phyloP scores from a whole-genome alignment of 345 rosid genomes.

The Lenwebbia sp. region DNA sequence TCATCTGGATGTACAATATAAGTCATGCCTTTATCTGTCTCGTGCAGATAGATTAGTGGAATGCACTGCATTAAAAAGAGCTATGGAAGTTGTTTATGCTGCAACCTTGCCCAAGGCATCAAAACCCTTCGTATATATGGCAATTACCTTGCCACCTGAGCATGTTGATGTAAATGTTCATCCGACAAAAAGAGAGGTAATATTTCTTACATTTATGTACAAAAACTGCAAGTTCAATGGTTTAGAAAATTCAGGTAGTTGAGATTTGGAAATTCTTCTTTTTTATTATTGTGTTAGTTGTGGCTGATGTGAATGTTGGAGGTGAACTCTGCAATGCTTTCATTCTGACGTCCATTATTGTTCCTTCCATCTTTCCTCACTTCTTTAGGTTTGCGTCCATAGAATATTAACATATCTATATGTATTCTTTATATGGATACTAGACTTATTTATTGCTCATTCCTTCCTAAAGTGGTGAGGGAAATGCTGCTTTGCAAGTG shows the following conservation, averaged over 20 bases:
- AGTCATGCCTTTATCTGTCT: neutral
- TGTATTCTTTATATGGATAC: neutral
- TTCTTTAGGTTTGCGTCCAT: neutral
- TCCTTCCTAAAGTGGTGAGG: neutral
- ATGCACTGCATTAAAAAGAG: constrained; percentile 83
- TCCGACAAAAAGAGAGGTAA: constrained; percentile 93
- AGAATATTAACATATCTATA: neutral
- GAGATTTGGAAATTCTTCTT: neutral
- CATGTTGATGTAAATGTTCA: constrained; percentile 97
- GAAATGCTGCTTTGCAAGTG: neutral
- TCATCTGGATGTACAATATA: neutral
- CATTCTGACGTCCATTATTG: neutral
- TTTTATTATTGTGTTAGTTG: neutral
- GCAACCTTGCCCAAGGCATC: constrained; percentile 94
- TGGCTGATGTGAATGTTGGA: neutral
- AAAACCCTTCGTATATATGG: constrained; percentile 85
- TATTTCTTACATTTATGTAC: neutral
- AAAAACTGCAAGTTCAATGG: neutral
- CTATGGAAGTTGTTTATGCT: constrained; percentile 85
- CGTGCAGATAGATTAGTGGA: constrained; percentile 86
- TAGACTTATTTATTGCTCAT: neutral
- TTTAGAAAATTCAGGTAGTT: neutral
- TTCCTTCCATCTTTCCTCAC: neutral
- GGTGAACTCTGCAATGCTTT: neutral
- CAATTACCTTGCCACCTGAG: constrained; percentile 72